Evolutionary conservation across 768 basidiomycete genomes (phyloP).

Genomic region (Coprinopsis strossmayeri): DNA sequence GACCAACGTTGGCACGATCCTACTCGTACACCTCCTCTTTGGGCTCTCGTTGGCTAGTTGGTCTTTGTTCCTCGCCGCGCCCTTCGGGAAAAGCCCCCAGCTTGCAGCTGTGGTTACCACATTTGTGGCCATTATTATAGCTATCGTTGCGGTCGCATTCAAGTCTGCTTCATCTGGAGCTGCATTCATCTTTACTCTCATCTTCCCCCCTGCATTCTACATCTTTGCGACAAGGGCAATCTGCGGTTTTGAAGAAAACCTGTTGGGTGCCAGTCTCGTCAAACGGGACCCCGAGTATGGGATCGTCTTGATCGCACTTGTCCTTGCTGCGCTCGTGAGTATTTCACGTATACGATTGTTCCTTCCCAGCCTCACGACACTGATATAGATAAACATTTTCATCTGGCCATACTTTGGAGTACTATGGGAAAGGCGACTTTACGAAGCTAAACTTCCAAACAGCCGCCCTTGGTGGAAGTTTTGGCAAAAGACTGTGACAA

Average conservation of each 20-base stretch:
- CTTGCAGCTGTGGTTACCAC: constrained; percentile 63
- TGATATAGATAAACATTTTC: constrained; percentile 56
- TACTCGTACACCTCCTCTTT: constrained; percentile 60
- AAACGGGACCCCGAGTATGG: constrained; percentile 55
- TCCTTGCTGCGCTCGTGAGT: constrained; percentile 61
- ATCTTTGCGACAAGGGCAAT: constrained; percentile 65
- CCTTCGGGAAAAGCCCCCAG: constrained; percentile 69
- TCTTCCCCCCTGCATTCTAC: constrained; percentile 76
- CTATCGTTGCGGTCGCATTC: constrained; percentile 58
- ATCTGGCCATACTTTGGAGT: constrained; percentile 67
- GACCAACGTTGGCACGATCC: constrained; percentile 52
- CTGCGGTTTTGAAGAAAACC: constrained; percentile 59
- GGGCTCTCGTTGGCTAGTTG: constrained; percentile 64
- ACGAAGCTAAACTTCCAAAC: constrained; percentile 45
- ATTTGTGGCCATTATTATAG: constrained; percentile 58
- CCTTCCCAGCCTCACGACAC: background rate
- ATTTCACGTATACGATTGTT: background rate
- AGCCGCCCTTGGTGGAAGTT: constrained; percentile 24
- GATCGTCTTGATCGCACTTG: constrained; percentile 46
- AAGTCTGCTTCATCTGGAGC: constrained; percentile 32
- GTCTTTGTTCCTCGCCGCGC: constrained; percentile 64
- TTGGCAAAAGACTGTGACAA: constrained; percentile 22
- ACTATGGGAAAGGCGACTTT: constrained; percentile 51
- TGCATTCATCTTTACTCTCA: constrained; percentile 56
- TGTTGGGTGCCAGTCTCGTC: constrained; percentile 45